phyloP scores from a whole-genome alignment of 1,284 basidiomycete species.

The Ceratorhiza oryzae-sativae region DNA sequence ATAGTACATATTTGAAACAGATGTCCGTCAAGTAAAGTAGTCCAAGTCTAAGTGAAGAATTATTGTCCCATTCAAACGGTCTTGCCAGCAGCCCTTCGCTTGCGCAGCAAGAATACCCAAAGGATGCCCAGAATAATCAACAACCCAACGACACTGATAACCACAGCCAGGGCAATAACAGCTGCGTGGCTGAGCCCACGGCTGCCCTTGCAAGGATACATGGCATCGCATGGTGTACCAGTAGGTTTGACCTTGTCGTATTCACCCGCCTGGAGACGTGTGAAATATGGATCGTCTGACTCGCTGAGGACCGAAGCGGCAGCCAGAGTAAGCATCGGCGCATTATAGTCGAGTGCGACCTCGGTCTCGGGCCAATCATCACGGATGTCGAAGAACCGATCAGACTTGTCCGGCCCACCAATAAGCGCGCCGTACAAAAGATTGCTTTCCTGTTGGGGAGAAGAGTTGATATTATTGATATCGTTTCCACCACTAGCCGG shows the following conservation, averaged over 20 bases:
- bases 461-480: conserved; percentile 71
- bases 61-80: not conserved
- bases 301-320: conserved; percentile 74
- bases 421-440: conserved; percentile 87
- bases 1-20: not conserved
- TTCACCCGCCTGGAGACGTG: conserved; percentile 67
- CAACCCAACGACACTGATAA: conserved; percentile 68
- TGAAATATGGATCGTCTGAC: conserved; percentile 80
- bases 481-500: conserved; percentile 79
- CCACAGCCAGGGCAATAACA: conserved; percentile 74
- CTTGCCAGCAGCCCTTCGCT: not conserved
- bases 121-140: conserved; percentile 49
- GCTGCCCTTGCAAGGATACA: conserved; percentile 60
- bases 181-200: conserved; percentile 60
- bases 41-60: not conserved
- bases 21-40: conserved; percentile 16
- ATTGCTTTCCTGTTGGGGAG: conserved; percentile 72
- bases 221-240: conserved; percentile 78
- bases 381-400: conserved; percentile 83
- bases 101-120: conserved; percentile 4
- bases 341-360: conserved; percentile 83
- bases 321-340: conserved; percentile 82
- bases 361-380: conserved; percentile 57
- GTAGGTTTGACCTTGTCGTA: conserved; percentile 68
- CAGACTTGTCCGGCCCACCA: conserved; percentile 81